Percentiles rank a stretch among this genome's conserved stretches.
phyloP scores from a whole-genome alignment of 2,329 filamentous ascomycete genomes.

The Colletotrichum magnum region DNA sequence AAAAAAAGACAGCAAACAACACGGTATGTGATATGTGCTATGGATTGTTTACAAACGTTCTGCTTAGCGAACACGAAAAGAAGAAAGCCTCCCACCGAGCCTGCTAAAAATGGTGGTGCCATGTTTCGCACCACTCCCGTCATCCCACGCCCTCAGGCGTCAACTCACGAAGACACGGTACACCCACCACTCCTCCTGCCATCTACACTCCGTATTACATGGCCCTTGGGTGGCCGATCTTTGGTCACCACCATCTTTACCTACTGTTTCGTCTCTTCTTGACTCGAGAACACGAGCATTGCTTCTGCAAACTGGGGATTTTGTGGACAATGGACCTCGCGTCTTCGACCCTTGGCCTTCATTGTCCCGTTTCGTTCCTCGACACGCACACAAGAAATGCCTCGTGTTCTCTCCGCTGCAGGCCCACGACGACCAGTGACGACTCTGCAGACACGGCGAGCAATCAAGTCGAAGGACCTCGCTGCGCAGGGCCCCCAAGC shows the following conservation, averaged over 20 bases:
- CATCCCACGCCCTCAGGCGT: background rate
- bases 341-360: background rate
- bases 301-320: background rate
- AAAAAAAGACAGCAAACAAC: background rate
- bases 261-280: too few species aligned
- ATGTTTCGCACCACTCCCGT: constrained; percentile 14
- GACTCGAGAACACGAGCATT: background rate
- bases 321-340: constrained; percentile 1
- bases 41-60: background rate
- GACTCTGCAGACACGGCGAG: background rate
- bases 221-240: too few species aligned
- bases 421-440: constrained; percentile 1
- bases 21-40: too few species aligned
- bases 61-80: background rate
- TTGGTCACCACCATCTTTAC: too few species aligned
- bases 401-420: constrained; percentile 18
- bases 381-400: background rate
- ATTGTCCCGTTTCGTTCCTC: constrained; percentile 4
- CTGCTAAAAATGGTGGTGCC: constrained; percentile 28
- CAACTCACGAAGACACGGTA: too few species aligned
- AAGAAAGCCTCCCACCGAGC: background rate
- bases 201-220: too few species aligned
- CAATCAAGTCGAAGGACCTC: too few species aligned
- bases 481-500: background rate
- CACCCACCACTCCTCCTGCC: too few species aligned